Evolutionary conservation across 495 filamentous ascomycete species (phyloP), one percentile per base, ranked within the genome.

Genomic region (Hyaloscypha bicolor): DNA sequence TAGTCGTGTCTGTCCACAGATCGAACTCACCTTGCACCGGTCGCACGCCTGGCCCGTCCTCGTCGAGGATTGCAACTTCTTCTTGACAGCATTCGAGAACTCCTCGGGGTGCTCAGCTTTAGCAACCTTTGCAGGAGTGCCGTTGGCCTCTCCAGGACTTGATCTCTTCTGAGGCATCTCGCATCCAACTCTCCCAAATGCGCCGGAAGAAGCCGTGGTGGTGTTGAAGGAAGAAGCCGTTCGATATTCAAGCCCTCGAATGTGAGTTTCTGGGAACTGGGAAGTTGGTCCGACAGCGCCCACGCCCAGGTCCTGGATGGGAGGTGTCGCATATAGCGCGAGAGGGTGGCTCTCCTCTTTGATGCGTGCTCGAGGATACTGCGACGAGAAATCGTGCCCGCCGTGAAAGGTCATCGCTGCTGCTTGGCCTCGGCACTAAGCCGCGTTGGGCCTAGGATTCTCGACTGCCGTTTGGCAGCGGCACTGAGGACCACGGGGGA

Each of bases 31-130:
- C 83, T 93, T 93, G 82, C 93, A 97, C 59, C 93, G 84, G 73
- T 97, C 93, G 82, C 93, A 97, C 5, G 93, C 93, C 75, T 95
- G 93, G 4, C 91, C 91, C 0, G 91, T 95, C 21, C 92, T 83
- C 22, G 84, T 87, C 60, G 88, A 88, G 22, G 82, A 83, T 66
- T 82, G 81, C 59, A 88, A 76, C 72, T 85, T 86, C 77, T 84
- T 87, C 79, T 85, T 87, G 42, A 92, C 87, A 56, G 85, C 82
- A 64, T 80, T 85, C 4, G 90, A 91, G 70, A 91, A 91, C 58
- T 92, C 87, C 31, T 86, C 84, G 42, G 85, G 75, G 63, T 78
- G 80, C 55, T 84, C 82, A n/a, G 82, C 65, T 42, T 81, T 79
- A 51, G 79, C 74, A 57, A 82, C 66, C 71, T 84, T 86, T 6